Conservation (phyloP, 208 protist species). For the Willaertia magna region DNA sequence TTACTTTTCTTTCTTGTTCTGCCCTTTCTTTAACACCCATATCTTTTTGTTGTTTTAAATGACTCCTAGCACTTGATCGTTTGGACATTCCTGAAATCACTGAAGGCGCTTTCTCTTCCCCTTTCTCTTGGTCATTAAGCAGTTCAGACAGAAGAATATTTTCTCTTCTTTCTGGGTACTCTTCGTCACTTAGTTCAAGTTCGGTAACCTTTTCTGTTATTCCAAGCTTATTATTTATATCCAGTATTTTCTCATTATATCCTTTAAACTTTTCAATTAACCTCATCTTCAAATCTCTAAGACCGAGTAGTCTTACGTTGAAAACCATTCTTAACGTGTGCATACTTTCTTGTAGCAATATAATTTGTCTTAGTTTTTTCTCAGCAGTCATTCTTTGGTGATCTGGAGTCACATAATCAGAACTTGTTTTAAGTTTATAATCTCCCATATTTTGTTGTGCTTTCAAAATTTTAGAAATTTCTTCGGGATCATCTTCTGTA, state of each 20-base stretch:
- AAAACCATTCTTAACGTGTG: conserved; percentile 61
- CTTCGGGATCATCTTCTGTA: conserved; percentile 50
- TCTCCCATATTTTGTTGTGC: conserved; percentile 73
- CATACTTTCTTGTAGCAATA: conserved; percentile 66
- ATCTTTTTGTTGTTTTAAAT: neutral
- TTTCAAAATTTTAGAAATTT: conserved; percentile 43
- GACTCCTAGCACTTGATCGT: neutral
- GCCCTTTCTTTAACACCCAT: conserved; percentile 15
- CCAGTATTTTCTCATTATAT: conserved; percentile 44
- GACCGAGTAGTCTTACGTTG: conserved; percentile 66
- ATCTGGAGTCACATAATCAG: conserved; percentile 61
- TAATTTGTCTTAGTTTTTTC: conserved; percentile 77
- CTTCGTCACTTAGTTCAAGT: conserved; percentile 13
- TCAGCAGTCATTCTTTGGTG: conserved; percentile 68
- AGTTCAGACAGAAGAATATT: conserved; percentile 34
- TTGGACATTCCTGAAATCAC: neutral
- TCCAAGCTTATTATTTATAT: conserved; percentile 58
- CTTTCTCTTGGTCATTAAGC: conserved; percentile 58
- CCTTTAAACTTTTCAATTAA: conserved; percentile 51
- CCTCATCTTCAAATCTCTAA: conserved; percentile 66
- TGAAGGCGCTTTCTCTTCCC: conserved; percentile 16
- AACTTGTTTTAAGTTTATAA: conserved; percentile 76
- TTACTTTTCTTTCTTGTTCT: conserved; percentile 7
- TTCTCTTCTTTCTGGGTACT: conserved; percentile 41
- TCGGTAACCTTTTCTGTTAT: conserved; percentile 7